phyloP scores from a whole-genome alignment of 805 yeast species.

The Pichia eremophila region DNA sequence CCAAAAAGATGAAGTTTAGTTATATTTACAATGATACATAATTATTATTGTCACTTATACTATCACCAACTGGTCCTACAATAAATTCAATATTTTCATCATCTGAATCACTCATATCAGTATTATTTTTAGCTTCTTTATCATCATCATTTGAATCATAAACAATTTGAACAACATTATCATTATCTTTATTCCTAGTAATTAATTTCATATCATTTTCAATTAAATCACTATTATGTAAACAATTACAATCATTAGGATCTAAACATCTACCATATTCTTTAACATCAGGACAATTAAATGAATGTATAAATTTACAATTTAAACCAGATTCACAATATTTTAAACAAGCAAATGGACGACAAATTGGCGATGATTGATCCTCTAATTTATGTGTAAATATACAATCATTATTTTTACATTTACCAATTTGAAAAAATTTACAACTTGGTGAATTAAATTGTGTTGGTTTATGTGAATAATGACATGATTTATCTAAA shows the following conservation, averaged over 20 bases:
- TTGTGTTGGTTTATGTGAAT: conserved; percentile 49
- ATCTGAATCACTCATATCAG: not conserved
- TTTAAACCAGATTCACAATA: conserved; percentile 53
- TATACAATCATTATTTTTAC: conserved; percentile 41
- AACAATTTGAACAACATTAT: conserved; percentile 12
- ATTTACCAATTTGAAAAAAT: conserved; percentile 38
- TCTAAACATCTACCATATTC: conserved; percentile 51
- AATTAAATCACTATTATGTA: conserved; percentile 30
- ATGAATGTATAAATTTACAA: conserved; percentile 50
- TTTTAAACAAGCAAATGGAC: conserved; percentile 60
- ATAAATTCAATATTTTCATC: conserved; percentile 13
- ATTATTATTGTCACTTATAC: not conserved
- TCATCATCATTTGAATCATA: conserved; percentile 1
- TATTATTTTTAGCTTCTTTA: too few species aligned
- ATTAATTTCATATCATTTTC: not conserved
- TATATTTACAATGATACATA: not conserved
- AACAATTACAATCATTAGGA: conserved; percentile 41
- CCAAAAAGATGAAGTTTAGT: not conserved
- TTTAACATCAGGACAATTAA: conserved; percentile 64
- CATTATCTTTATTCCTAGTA: conserved; percentile 24
- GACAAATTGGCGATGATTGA: conserved; percentile 37
- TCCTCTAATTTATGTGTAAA: conserved; percentile 40
- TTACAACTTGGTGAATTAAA: conserved; percentile 54
- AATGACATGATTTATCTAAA: conserved; percentile 35
- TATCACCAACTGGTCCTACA: conserved; percentile 10